These are phyloP conservation scores for Chlamydomonas incerta DNA, from an alignment of 139 green algal genomes.

Conservation along the genomic window DNA sequence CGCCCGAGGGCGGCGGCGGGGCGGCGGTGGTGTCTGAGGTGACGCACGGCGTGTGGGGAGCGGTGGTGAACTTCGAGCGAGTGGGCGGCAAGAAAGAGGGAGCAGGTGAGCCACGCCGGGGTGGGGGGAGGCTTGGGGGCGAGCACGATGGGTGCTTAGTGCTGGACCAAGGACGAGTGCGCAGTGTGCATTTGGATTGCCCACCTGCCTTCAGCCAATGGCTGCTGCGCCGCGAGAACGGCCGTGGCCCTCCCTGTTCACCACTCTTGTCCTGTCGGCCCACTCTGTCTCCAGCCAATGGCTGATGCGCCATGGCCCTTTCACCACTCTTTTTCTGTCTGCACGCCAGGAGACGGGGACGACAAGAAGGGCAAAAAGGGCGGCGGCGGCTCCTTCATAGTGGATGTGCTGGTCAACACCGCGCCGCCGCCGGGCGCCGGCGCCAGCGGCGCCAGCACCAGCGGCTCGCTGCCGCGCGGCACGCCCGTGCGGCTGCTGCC, in stretches of 20 bases:
- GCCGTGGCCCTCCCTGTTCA: too few relatives aligned
- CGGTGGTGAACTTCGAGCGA: slow-evolving; percentile 88
- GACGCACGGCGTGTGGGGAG: slow-evolving; percentile 74
- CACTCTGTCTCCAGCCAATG: too few relatives aligned
- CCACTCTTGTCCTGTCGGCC: too few relatives aligned
- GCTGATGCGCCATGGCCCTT: too few relatives aligned
- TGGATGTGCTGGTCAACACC: slow-evolving; percentile 84
- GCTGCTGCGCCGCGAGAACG: too few relatives aligned
- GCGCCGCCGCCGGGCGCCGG: neutral
- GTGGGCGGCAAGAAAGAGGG: slow-evolving; percentile 53
- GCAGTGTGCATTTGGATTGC: too few relatives aligned
- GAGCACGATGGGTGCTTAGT: too few relatives aligned
- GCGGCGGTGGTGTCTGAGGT: slow-evolving; percentile 34
- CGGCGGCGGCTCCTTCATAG: slow-evolving; percentile 60
- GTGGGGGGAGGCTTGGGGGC: too few relatives aligned
- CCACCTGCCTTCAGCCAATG: too few relatives aligned
- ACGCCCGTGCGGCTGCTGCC: slow-evolving; percentile 45
- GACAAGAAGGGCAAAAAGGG: slow-evolving; percentile 14
- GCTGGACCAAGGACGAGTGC: too few relatives aligned
- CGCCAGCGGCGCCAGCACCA: neutral
- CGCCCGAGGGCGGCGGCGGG: slow-evolving; percentile 5
- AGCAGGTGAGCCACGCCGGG: neutral
- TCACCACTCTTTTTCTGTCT: too few relatives aligned
- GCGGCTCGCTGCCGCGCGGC: slow-evolving; percentile 2
- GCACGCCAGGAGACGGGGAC: slow-evolving; percentile 1